phyloP scores from a whole-genome alignment of 2,329 filamentous ascomycete species.

The Epicoccum nigrum region DNA sequence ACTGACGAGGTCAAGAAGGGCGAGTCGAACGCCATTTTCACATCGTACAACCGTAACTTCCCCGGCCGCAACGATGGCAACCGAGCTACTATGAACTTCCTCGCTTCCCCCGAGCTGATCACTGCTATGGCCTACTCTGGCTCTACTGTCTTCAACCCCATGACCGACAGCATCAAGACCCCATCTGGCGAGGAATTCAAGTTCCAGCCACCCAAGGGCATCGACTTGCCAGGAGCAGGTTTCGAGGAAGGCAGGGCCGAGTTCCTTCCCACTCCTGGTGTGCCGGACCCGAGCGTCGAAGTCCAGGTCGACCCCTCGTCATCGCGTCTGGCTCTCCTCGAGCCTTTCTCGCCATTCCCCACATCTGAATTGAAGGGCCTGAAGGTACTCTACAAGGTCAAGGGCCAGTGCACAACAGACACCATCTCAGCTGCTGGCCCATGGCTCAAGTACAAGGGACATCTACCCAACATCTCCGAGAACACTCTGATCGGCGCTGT shows the following conservation, averaged over 20 bases:
- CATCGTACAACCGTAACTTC: constrained; percentile 99
- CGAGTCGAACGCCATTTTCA: constrained; percentile 90
- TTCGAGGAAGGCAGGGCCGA: constrained; percentile 80
- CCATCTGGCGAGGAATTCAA: constrained; percentile 82
- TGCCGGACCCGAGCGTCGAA: constrained; percentile 71
- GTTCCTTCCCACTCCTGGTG: constrained; percentile 74
- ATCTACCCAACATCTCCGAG: constrained; percentile 94
- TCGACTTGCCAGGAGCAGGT: constrained; percentile 69
- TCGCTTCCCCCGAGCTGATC: constrained; percentile 94
- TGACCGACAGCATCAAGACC: constrained; percentile 83
- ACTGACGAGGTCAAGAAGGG: constrained; percentile 86
- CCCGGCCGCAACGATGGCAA: constrained; percentile 97
- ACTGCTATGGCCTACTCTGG: constrained; percentile 95
- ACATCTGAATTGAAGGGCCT: constrained; percentile 74
- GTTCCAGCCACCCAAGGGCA: constrained; percentile 75
- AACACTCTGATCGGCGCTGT: constrained; percentile 59
- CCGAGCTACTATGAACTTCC: constrained; percentile 96
- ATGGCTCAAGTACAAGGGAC: constrained; percentile 99
- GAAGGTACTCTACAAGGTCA: constrained; percentile 91
- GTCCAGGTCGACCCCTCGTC: constrained; percentile 88
- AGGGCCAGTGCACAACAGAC: constrained; percentile 98
- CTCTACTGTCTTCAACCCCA: constrained; percentile 91
- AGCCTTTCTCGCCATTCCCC: constrained; percentile 89
- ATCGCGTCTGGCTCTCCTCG: constrained; percentile 84
- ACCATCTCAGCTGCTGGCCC: constrained; percentile 96